phyloP scores from a whole-genome alignment of 2,329 filamentous ascomycete species.

The Fusarium anguioides region DNA sequence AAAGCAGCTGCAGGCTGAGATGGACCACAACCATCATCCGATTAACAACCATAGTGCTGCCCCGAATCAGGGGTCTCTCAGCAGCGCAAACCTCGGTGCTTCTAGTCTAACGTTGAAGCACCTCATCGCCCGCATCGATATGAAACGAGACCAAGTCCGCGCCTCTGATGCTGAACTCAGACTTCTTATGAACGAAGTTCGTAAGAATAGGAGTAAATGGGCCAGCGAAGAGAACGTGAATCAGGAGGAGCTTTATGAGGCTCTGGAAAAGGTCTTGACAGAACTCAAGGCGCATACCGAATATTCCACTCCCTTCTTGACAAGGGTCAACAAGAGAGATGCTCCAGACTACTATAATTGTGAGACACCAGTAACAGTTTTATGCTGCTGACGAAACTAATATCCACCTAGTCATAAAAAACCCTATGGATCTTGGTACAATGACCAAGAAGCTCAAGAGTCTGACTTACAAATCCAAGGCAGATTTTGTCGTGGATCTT shows the following conservation, averaged over 20 bases:
- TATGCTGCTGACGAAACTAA: constrained; percentile 34
- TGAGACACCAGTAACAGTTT: constrained; percentile 59
- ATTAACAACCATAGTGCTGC: constrained; percentile 62
- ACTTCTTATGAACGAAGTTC: constrained; percentile 94
- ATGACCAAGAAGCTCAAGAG: constrained; percentile 98
- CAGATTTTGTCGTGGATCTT: constrained; percentile 92
- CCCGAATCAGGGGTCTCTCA: constrained; percentile 86
- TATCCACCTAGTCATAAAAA: constrained; percentile 78
- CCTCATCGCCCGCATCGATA: constrained; percentile 93
- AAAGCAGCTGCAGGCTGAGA: constrained; percentile 94
- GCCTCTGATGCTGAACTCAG: constrained; percentile 94
- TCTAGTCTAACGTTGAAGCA: constrained; percentile 97
- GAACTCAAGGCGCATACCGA: constrained; percentile 98
- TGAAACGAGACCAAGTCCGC: constrained; percentile 88
- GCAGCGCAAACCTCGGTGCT: constrained; percentile 92
- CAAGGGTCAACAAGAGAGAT: constrained; percentile 95
- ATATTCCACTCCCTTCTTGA: constrained; percentile 95
- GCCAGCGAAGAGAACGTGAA: constrained; percentile 97
- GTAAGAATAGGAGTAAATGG: constrained; percentile 99
- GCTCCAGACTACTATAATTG: constrained; percentile 94
- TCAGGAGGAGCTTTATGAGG: constrained; percentile 97
- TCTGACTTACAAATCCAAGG: constrained; percentile 84
- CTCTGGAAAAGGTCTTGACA: constrained; percentile 94
- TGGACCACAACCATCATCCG: constrained; percentile 73
- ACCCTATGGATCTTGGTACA: constrained; percentile 95